Conservation (phyloP, 208 protist genomes). For the Plasmodiophora brassicae region DNA sequence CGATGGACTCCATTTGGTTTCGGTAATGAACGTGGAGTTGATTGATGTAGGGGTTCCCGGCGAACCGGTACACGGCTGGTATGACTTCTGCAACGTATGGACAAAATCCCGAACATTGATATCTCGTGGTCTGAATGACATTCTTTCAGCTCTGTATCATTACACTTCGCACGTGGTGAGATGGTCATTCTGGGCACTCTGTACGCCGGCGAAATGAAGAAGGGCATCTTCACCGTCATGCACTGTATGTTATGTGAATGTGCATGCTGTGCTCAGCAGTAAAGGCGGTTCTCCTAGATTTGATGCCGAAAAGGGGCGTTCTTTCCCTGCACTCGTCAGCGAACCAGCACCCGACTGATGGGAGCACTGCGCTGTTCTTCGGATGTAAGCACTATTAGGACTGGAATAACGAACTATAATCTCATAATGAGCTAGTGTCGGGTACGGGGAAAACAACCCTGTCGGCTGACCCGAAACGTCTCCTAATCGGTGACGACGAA, state of each 20-base stretch:
- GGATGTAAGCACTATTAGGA: too few relatives aligned
- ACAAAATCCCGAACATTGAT: neutral
- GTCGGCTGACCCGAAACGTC: conserved; percentile 72
- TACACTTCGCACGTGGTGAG: neutral
- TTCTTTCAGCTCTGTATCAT: neutral
- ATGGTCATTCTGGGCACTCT: conserved; percentile 69
- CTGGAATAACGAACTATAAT: too few relatives aligned
- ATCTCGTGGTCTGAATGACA: neutral
- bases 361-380: conserved; percentile 53
- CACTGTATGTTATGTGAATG: conserved; percentile 67
- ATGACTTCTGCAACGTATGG: conserved; percentile 36
- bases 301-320: conserved; percentile 79
- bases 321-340: conserved; percentile 82
- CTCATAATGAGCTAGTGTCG: too few relatives aligned
- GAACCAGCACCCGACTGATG: conserved; percentile 74
- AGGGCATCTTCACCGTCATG: conserved; percentile 91
- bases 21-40: too few relatives aligned
- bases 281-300: conserved; percentile 50
- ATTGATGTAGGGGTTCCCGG: conserved; percentile 64
- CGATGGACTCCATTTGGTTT: neutral
- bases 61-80: conserved; percentile 76
- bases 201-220: conserved; percentile 96
- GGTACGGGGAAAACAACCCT: conserved; percentile 86
- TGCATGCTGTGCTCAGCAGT: too few relatives aligned
- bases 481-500: conserved; percentile 83